Percentiles rank a stretch among this genome's conserved stretches.
These are phyloP conservation scores for Podosphaera xanthii DNA, from an alignment of 2,329 filamentous ascomycete species.

Conservation along the genomic window DNA sequence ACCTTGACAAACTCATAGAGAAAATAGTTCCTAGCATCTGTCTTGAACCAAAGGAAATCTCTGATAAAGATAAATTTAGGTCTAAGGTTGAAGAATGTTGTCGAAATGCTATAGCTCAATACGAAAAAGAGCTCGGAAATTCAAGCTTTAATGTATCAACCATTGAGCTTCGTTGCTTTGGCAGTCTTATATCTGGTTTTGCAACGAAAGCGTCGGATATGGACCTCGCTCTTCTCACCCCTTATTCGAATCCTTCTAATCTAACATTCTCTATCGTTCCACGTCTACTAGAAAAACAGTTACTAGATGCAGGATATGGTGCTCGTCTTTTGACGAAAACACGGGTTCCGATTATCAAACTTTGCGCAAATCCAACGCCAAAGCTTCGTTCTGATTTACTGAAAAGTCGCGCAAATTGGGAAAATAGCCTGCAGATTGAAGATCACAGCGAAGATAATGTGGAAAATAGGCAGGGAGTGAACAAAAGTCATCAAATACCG, in stretches of 20 bases:
- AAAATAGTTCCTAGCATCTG: conserved; percentile 19
- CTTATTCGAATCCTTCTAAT: conserved; percentile 30
- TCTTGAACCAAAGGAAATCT: conserved; percentile 39
- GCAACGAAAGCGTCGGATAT: conserved; percentile 76
- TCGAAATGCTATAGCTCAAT: conserved; percentile 29
- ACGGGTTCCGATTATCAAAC: conserved; percentile 68
- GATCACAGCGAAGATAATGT: too few relatives aligned
- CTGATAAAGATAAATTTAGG: conserved; percentile 50
- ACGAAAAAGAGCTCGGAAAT: conserved; percentile 24
- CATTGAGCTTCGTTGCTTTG: conserved; percentile 56
- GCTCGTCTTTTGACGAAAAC: conserved; percentile 58
- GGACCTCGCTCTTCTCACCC: conserved; percentile 61
- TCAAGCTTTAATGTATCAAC: conserved; percentile 27
- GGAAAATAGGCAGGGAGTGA: too few relatives aligned
- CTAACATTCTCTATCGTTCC: conserved; percentile 40
- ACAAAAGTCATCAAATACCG: too few relatives aligned
- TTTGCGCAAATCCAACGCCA: conserved; percentile 48
- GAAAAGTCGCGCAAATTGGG: conserved; percentile 49
- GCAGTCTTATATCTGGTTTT: conserved; percentile 66
- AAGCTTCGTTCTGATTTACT: conserved; percentile 36
- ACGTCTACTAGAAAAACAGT: conserved; percentile 48
- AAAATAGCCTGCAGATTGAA: conserved; percentile 21
- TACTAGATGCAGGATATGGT: conserved; percentile 50
- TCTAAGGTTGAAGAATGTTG: conserved; percentile 40
- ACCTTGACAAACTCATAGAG: conserved; percentile 27